Evolutionary conservation across 805 yeast genomes (phyloP), one percentile per base, ranked within the genome.

Genomic region (Millerozyma miso): DNA sequence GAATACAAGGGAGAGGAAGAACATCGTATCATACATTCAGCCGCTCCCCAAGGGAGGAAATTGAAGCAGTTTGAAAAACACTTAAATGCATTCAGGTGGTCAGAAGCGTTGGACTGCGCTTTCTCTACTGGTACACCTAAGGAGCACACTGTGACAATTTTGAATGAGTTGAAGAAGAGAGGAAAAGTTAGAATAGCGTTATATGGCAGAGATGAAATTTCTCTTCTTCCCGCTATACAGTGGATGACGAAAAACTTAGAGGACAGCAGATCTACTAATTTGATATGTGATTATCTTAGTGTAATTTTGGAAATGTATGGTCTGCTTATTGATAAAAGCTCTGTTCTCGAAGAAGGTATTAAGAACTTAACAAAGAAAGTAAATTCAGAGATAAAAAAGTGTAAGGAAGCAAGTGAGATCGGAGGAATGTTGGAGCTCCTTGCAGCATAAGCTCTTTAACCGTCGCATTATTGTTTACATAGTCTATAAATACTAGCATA

Each of bases 401-500:
- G 96, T 35, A 79, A 80, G 58, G 97, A 90, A 59, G 95, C 97
- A 4, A 85, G 84, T 60, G 83, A 81, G 59, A 80, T 93, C 35
- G 88, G 85, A 55, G 99, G 99, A 42, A 93, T 93, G 97, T 70
- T 93, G 54, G 95, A 88, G 63, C 65, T 93, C 52, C 72, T 91
- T 54, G 83, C 89, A 39, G 76, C 66, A 47, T 76, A 65, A 41
- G 40, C 51, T 42, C 36, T 23, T 8, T 40, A 35, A 40, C 35
- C 16, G 31, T 14, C 33, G 32, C 38, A 44, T 43, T 31, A 29
- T 20, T 29, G 31, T 45, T 29, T 23, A 43, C 37, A 37, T 37
- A 37, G n/a, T 18, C 17, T 23, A 34, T 20, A 33, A 10, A 14
- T 37, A 23, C 17, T 14, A 18, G 31, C 36, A 43, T 35, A 31